Base-by-base conservation (phyloP, 139 green algal species). In the Chlamydomonas applanata region DNA sequence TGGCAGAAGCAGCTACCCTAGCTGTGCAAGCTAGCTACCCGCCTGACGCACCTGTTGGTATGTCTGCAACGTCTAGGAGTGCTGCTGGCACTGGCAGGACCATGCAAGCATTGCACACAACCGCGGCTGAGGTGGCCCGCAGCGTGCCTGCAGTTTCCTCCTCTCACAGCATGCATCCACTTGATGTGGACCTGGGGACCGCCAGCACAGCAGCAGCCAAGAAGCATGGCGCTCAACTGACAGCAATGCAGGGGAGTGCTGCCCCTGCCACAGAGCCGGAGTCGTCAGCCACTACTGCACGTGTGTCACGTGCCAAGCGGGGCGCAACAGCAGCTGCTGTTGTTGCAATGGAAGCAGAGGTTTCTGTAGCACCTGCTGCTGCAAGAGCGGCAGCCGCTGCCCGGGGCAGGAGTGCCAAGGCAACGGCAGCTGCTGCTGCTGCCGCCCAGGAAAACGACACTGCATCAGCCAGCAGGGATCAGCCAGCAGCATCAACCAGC, bases 1-100 rank as follows among this genome's bases (percentile, higher is more conserved):
- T 81, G 4, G 33, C 33, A 33, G 69, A 49, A 2, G 45, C 71
- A 36, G 46, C 63, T 16, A 46, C 27, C 14, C n/a, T 30, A 63
- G 29, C 61, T 27, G 49, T 64, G 19, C 40, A 49, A 49, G 40
- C n/a, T 66, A 4, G n/a, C 35, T 19, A 11, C 40, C 40, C 40
- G 11, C 11, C 40, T 11, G 11, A 11, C 40, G 11, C 40, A 7
- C 11, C 11, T 49, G 40, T 11, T 19, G 7, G n/a, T 4, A 62
- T 14, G 4, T 27, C 54, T 14, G 19, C 54, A 62, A 29, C 54
- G 54, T 29, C 22, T 62, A 14, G 19, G 54, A 62, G 54, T 14
- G 54, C 54, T 62, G 54, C 13, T 9, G 9, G 14, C 61, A 49
- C 5, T 22, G 24, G 61, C 11, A 49, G 11, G 40, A 49, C 7